phyloP scores from a whole-genome alignment of 768 basidiomycete species.

The Suillus discolor region DNA sequence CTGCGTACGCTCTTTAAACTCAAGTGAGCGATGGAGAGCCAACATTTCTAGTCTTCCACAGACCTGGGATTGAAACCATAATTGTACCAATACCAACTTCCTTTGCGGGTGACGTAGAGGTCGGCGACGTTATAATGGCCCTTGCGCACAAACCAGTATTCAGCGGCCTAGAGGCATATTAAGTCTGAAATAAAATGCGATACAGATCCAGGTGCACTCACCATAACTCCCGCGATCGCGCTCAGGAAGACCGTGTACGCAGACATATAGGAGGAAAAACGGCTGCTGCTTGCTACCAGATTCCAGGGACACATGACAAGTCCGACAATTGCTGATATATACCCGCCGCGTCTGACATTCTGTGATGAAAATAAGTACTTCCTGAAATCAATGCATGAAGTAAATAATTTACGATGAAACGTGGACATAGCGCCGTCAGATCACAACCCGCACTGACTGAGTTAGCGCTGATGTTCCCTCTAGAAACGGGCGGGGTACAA shows the following conservation, averaged over 20 bases:
- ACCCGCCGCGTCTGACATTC: constrained; percentile 82
- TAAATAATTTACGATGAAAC: constrained; percentile 54
- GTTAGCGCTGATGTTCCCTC: constrained; percentile 75
- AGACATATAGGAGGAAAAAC: constrained; percentile 75
- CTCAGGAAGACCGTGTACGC: constrained; percentile 78
- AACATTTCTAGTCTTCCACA: background rate
- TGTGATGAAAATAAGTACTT: constrained; percentile 20
- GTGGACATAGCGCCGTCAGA: constrained; percentile 70
- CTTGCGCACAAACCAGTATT: constrained; percentile 69
- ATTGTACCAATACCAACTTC: constrained; percentile 73
- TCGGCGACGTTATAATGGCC: constrained; percentile 68
- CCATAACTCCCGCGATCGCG: constrained; percentile 80
- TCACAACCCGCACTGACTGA: constrained; percentile 79
- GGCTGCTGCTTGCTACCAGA: constrained; percentile 64
- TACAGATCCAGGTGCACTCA: constrained; percentile 16
- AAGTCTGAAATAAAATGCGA: background rate
- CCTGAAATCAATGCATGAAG: background rate
- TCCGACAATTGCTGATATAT: constrained; percentile 71
- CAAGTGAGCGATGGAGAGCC: background rate
- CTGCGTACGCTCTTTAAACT: constrained; percentile 51
- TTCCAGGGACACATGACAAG: constrained; percentile 75
- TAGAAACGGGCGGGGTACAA: background rate
- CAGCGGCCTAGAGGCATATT: constrained; percentile 51
- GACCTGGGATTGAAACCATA: constrained; percentile 70
- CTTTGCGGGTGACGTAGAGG: constrained; percentile 55